phyloP scores from a whole-genome alignment of 352 stramenopile species.

The Phytophthora europaea region DNA sequence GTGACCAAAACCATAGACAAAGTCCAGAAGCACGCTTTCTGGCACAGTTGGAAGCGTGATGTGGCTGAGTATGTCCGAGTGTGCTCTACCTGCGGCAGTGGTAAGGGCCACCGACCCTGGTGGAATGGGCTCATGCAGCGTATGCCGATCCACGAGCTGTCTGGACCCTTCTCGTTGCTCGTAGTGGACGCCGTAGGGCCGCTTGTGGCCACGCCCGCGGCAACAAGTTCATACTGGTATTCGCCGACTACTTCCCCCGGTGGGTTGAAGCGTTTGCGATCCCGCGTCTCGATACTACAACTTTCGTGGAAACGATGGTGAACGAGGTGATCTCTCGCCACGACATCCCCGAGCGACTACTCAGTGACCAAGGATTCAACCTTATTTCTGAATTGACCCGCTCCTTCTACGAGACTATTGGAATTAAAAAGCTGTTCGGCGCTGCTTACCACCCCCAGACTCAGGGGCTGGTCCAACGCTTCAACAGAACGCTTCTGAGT shows the following conservation, averaged over 20 bases:
- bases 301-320: background rate
- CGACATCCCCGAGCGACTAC: background rate
- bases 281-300: background rate
- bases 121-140: conserved; percentile 6
- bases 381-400: conserved; percentile 7
- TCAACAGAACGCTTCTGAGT: conserved; percentile 8
- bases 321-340: conserved; percentile 7
- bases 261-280: conserved; percentile 12
- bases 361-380: conserved; percentile 11
- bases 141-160: conserved; percentile 8
- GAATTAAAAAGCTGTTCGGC: conserved; percentile 10
- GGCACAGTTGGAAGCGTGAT: no score
- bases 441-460: conserved; percentile 10
- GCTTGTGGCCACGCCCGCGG: background rate
- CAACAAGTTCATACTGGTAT: conserved; percentile 1
- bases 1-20: conserved; percentile 4
- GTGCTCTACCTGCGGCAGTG: no score
- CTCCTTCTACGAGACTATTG: conserved; percentile 14
- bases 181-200: conserved; percentile 8
- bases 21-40: no score
- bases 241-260: background rate
- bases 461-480: conserved; percentile 7
- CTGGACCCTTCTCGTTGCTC: conserved; percentile 17
- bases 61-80: no score
- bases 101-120: conserved; percentile 18